Base-by-base conservation (phyloP, 305 asterid genomes). In the Stenogyne calaminthoides region DNA sequence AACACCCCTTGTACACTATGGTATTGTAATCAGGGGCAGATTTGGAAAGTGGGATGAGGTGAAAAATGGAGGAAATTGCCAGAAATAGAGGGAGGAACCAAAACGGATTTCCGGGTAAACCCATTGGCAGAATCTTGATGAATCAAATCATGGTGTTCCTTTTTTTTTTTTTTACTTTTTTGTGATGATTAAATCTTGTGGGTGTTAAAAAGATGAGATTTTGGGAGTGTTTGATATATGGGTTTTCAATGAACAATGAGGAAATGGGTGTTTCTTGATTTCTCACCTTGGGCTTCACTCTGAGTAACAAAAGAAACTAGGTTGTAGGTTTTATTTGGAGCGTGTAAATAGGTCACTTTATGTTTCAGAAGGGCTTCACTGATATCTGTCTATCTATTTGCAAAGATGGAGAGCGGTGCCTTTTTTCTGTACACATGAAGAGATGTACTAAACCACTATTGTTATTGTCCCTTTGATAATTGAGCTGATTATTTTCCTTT, bases 1-100 rank as follows among this genome's bases (percentile, higher is more conserved):
- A 95, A 84, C 97, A 94, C 1, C 98, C 96, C 76, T 89, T 91
- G 84, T 93, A 91, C 47, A 89, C 91, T 71, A 93, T 72, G 68
- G 47, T 86, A 47, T 88, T 88, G 87, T 70, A 76, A 58, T 85
- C 97, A 27, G 89, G 55, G 76, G 89, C 90, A 75, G 91, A 88
- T 77, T 80, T 68, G 72, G 88, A 78, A 14, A 11, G 79, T 61
- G 88, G 79, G 69, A 76, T 73, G 79, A 85, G 87, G 76, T 46
- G 71, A 71, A 81, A 71, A 71, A 78, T 68, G 59, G 81, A 56
- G 49, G 82, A 66, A 72, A 84, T 64, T 73, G 64, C 29, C 64
- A 87, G 74, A 9, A 81, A 79, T 10, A 78, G 57, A 64, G 55
- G 80, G 65, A 81, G 74, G 7, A 80, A 73, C 75, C 73, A 80